Evolutionary conservation across 768 basidiomycete species (phyloP), one percentile per base, ranked within the genome.

Genomic region (Pholiota molesta): DNA sequence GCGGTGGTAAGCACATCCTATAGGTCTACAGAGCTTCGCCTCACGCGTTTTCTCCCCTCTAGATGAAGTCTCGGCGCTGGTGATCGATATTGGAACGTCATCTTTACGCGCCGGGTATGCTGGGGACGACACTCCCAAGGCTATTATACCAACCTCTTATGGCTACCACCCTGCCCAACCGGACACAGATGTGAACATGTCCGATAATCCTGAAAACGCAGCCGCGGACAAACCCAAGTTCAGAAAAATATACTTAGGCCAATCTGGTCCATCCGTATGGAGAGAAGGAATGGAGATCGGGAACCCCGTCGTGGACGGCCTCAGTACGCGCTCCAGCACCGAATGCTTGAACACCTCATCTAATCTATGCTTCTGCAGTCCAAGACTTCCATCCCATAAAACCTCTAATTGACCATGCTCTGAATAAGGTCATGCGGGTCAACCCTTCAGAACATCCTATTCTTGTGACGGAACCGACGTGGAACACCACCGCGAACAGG

Each of bases 31-130:
- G 62, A 39, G 10, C 45, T 53, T 52, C 13, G 62, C 31, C 60
- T 62, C 19, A 69, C 62, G 33, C 54, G 40, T 59, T 35, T 56
- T n/a, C 35, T n/a, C 35, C 39, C 44, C 5, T 37, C 19, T 64
- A 97, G 96, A 98, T 73, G 96, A 98, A 79, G 95, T 99, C n/a
- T 91, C 95, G 37, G 97, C 97, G 31, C 80, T 99, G 56, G 97
- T 99, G 23, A 79, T 99, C 39, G 97, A 99, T 79, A 91, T 99
- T 72, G 97, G 97, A 29, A 82, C 92, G 11, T 90, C 91, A 26
- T 91, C 94, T 9, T 78, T 96, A 57, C 89, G 97, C 72, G 94
- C 95, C 11, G 97, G 97, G 57, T 97, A 99, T 74, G 97, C 97
- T 11, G 97, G 97, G 51, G 97, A 99, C 76, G 97, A 99, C 70